These are phyloP conservation scores for Abortiporus biennis DNA, from an alignment of 1,284 basidiomycete species.

Conservation along the genomic window DNA sequence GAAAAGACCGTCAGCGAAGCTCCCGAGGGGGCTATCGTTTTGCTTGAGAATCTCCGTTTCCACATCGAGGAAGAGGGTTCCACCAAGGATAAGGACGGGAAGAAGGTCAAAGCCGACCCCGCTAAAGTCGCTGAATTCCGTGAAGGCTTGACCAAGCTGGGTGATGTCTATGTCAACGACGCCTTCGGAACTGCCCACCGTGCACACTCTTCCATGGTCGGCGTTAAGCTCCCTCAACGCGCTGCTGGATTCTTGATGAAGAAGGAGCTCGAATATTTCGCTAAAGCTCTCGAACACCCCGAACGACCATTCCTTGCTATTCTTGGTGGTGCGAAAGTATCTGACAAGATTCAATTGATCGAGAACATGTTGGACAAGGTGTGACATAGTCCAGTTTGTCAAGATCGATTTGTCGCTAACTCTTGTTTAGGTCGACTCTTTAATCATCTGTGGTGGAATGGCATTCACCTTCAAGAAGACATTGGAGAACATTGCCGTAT, in stretches of 20 bases:
- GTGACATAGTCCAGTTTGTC: constrained; percentile 3
- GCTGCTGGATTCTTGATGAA: constrained; percentile 97
- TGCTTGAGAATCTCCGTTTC: constrained; percentile 98
- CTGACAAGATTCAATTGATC: constrained; percentile 98
- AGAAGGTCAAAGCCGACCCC: constrained; percentile 90
- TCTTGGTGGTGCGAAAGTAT: constrained; percentile 97
- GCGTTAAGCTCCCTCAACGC: constrained; percentile 88
- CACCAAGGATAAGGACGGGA: constrained; percentile 86
- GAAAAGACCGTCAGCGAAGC: constrained; percentile 76
- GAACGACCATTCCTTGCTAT: constrained; percentile 97
- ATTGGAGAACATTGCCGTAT: constrained; percentile 71
- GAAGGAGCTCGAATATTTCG: constrained; percentile 99
- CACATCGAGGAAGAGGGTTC: constrained; percentile 98
- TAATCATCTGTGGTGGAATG: constrained; percentile 99
- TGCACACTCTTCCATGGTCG: constrained; percentile 98
- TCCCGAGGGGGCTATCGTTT: constrained; percentile 74
- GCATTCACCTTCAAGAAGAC: constrained; percentile 99
- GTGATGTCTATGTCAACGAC: constrained; percentile 98
- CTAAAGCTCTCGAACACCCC: constrained; percentile 93
- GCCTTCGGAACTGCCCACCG: constrained; percentile 99
- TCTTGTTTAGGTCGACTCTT: constrained; percentile 73
- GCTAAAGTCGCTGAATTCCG: constrained; percentile 83
- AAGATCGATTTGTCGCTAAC: constrained; percentile 1
- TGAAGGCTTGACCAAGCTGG: constrained; percentile 83
- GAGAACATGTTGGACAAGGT: constrained; percentile 99